Conservation (phyloP, 257 asterid genomes). For the Cordia subcordata region DNA sequence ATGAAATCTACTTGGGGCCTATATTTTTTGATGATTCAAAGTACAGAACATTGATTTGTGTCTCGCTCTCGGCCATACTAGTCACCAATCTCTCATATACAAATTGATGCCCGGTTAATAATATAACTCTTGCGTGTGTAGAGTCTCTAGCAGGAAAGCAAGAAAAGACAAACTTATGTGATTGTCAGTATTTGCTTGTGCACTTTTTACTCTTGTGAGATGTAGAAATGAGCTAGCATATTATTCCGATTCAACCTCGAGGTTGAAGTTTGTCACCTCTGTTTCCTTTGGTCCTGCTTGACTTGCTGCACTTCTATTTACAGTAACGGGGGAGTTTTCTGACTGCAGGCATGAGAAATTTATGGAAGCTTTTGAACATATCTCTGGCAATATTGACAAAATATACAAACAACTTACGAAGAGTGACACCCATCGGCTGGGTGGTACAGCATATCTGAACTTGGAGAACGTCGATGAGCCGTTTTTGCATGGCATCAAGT, state of each 20-base stretch:
- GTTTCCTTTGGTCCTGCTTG: background rate
- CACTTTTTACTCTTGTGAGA: no score
- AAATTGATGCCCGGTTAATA: no score
- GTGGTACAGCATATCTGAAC: constrained; percentile 89
- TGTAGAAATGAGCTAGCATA: no score
- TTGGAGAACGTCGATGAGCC: constrained; percentile 96
- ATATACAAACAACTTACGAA: constrained; percentile 91
- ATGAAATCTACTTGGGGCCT: no score
- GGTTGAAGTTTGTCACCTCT: background rate
- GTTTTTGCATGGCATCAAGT: constrained; percentile 85
- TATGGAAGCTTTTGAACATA: constrained; percentile 90
- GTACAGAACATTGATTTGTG: no score
- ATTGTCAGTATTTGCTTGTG: no score
- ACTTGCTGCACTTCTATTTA: background rate
- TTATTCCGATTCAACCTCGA: background rate
- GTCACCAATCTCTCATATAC: no score
- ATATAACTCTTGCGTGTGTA: no score
- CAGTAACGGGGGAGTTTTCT: background rate
- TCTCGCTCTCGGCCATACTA: no score
- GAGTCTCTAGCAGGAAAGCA: no score
- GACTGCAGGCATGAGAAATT: constrained; percentile 65
- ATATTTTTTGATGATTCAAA: no score
- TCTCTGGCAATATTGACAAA: constrained; percentile 77
- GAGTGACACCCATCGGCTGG: constrained; percentile 87
- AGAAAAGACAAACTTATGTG: no score